Evolutionary conservation across 345 rosid genomes (phyloP).

Genomic region (Gossypium bickii): DNA sequence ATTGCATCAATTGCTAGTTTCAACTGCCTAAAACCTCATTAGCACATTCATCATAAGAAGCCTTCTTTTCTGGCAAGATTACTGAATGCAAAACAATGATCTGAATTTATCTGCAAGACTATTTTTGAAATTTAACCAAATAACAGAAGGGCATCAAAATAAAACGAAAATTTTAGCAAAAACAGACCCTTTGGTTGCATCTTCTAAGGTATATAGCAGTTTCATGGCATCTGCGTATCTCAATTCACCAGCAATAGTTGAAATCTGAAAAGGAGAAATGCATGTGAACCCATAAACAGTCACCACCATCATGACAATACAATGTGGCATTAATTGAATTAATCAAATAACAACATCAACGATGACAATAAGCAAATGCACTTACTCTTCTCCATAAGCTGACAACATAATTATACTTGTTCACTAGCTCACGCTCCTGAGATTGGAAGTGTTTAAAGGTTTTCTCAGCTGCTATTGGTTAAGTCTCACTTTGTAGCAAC

Average conservation of each 20-base stretch:
- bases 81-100: slow-evolving; percentile 5
- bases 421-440: slow-evolving; percentile 69
- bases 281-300: neutral
- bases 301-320: neutral
- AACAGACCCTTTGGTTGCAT: slow-evolving; percentile 65
- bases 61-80: neutral
- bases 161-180: neutral
- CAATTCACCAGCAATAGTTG: slow-evolving; percentile 69
- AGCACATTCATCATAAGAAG: neutral
- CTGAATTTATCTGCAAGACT: neutral
- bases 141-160: neutral
- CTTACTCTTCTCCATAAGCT: slow-evolving; percentile 95
- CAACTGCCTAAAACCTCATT: neutral
- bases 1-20: neutral
- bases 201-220: slow-evolving; percentile 64
- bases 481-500: slow-evolving; percentile 28
- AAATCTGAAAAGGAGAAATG: slow-evolving; percentile 51
- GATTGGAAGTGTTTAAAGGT: slow-evolving; percentile 61
- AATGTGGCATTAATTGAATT: neutral
- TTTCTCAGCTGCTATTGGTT: slow-evolving; percentile 62
- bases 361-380: neutral
- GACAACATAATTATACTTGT: slow-evolving; percentile 76
- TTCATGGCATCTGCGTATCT: slow-evolving; percentile 77
- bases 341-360: neutral
- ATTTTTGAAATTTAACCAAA: slow-evolving; percentile 5